Conservation (phyloP, 306 rosid genomes). For the Prunus padus region DNA sequence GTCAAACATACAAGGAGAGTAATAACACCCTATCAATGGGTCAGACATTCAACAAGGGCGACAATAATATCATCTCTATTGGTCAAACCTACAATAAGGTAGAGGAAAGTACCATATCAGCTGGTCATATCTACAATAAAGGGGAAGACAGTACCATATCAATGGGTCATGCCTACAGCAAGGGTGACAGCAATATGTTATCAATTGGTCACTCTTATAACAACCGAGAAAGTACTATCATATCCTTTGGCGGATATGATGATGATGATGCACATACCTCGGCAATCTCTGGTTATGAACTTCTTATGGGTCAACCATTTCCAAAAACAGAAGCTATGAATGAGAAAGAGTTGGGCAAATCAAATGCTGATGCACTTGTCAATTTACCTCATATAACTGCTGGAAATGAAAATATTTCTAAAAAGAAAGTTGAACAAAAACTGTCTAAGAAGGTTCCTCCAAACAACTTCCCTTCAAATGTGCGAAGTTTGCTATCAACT, state of each 20-base stretch:
- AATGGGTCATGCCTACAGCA: slow-evolving; percentile 29
- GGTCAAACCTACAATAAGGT: slow-evolving; percentile 47
- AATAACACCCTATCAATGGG: slow-evolving; percentile 31
- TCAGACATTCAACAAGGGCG: slow-evolving; percentile 38
- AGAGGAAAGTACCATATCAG: slow-evolving; percentile 32
- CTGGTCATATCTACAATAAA: slow-evolving; percentile 41
- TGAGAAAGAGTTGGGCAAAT: slow-evolving; percentile 39
- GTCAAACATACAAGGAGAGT: slow-evolving; percentile 36
- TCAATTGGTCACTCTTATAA: slow-evolving; percentile 43
- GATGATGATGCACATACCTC: slow-evolving; percentile 49
- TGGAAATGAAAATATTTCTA: slow-evolving; percentile 40
- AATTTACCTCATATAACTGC: slow-evolving; percentile 27
- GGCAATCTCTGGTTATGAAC: slow-evolving; percentile 44
- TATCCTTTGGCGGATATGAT: slow-evolving; percentile 70
- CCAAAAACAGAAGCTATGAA: slow-evolving; percentile 36
- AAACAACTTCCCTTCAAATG: slow-evolving; percentile 79
- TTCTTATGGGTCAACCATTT: slow-evolving; percentile 49
- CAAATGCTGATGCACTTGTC: slow-evolving; percentile 31
- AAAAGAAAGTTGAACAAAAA: slow-evolving; percentile 54
- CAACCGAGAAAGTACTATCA: slow-evolving; percentile 68
- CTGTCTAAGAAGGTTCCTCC: slow-evolving; percentile 51
- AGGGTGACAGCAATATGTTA: slow-evolving; percentile 32
- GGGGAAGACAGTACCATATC: slow-evolving; percentile 35
- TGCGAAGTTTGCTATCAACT: slow-evolving; percentile 74
- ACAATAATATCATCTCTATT: slow-evolving; percentile 42